Percentiles rank a stretch among this genome's conserved stretches.
phyloP scores from a whole-genome alignment of 129 eudicot species.

The Centrapalus pauciflorus region DNA sequence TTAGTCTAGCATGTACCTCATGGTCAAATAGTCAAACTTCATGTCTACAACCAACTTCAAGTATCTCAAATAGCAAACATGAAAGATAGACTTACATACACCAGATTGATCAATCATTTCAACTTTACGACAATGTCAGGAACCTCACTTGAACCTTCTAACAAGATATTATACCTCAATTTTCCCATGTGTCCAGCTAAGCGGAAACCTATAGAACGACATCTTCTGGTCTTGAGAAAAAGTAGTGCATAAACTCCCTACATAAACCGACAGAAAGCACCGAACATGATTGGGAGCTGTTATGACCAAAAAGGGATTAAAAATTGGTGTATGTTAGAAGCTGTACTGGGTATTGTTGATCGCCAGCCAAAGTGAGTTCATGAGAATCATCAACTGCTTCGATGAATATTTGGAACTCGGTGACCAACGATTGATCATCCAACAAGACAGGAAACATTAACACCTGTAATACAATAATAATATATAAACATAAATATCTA shows the following conservation, averaged over 20 bases:
- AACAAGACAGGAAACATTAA: slow-evolving; percentile 74
- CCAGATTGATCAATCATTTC: background rate
- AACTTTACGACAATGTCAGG: background rate
- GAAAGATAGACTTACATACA: no score
- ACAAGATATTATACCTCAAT: slow-evolving; percentile 50
- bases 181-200: slow-evolving; percentile 80
- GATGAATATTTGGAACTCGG: slow-evolving; percentile 66
- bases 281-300: background rate
- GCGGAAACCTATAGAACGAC: slow-evolving; percentile 82
- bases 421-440: slow-evolving; percentile 69
- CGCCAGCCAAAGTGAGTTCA: slow-evolving; percentile 69
- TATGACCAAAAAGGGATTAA: background rate
- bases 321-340: slow-evolving; percentile 9
- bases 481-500: background rate
- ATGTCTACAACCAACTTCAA: no score
- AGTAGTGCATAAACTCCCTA: slow-evolving; percentile 93
- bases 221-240: slow-evolving; percentile 70
- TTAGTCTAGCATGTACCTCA: slow-evolving; percentile 5
- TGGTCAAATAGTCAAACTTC: background rate
- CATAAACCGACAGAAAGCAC: slow-evolving; percentile 9
- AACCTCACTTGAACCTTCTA: background rate
- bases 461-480: slow-evolving; percentile 39
- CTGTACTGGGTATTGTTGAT: slow-evolving; percentile 80
- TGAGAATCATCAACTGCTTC: slow-evolving; percentile 79
- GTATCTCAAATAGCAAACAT: no score